These are phyloP conservation scores for Claviceps pusilla DNA, from an alignment of 2,329 filamentous ascomycete genomes.

Conservation along the genomic window DNA sequence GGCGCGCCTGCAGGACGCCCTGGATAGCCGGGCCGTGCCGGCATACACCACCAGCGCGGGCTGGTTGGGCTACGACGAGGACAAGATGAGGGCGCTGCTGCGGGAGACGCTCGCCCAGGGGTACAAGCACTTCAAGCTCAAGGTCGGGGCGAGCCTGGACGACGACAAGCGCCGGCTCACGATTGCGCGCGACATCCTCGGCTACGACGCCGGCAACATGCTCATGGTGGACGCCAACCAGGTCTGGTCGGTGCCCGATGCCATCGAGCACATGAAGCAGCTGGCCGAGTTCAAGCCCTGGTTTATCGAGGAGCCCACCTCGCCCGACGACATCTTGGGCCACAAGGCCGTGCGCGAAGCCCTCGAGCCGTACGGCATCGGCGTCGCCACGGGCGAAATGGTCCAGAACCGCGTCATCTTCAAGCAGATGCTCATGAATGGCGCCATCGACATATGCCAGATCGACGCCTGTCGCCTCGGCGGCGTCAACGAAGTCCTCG, in stretches of 20 bases:
- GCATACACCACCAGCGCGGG: slow-evolving; percentile 84
- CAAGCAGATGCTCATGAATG: slow-evolving; percentile 72
- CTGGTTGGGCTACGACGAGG: slow-evolving; percentile 82
- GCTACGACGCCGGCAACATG: slow-evolving; percentile 67
- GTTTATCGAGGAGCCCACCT: slow-evolving; percentile 93
- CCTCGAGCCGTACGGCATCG: slow-evolving; percentile 57
- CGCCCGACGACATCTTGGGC: slow-evolving; percentile 75
- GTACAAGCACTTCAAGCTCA: slow-evolving; percentile 80
- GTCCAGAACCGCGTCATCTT: slow-evolving; percentile 90
- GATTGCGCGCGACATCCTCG: slow-evolving; percentile 67
- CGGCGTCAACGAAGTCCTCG: slow-evolving; percentile 81
- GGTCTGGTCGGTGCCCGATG: slow-evolving; percentile 80
- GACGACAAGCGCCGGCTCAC: slow-evolving; percentile 54
- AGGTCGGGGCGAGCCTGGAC: slow-evolving; percentile 62
- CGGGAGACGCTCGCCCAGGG: slow-evolving; percentile 61
- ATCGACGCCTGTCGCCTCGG: slow-evolving; percentile 82
- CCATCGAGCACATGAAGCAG: slow-evolving; percentile 72
- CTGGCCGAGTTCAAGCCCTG: slow-evolving; percentile 73
- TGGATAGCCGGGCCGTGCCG: slow-evolving; percentile 60
- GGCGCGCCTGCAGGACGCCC: slow-evolving; percentile 56
- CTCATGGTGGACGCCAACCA: slow-evolving; percentile 93
- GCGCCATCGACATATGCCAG: slow-evolving; percentile 77
- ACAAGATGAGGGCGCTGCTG: slow-evolving; percentile 66
- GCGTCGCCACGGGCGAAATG: slow-evolving; percentile 87
- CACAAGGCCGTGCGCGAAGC: slow-evolving; percentile 76